A percentile compares a stretch with the other conserved stretches of the same genome.
These are phyloP conservation scores for Thielaviopsis musarum DNA, from an alignment of 2,329 filamentous ascomycete species.

Conservation along the genomic window DNA sequence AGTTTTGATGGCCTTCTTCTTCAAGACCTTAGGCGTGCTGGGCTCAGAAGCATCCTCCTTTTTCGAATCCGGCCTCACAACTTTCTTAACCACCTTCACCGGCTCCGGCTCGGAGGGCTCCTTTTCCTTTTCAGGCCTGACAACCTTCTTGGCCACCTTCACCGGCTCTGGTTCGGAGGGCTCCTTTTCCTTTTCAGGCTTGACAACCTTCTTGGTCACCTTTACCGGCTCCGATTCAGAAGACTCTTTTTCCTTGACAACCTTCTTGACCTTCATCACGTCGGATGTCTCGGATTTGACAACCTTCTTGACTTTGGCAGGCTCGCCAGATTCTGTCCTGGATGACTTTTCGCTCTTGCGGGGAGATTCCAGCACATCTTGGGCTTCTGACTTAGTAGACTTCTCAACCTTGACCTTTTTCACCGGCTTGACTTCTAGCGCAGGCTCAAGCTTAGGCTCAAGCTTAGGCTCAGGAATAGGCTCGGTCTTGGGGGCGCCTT, in stretches of 20 bases:
- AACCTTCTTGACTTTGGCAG: neutral
- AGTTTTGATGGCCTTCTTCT: no score
- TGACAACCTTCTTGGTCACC: neutral
- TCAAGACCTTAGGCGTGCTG: no score
- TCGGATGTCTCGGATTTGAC: neutral
- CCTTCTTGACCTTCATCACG: neutral
- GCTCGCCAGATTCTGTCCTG: no score
- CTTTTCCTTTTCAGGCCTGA: neutral
- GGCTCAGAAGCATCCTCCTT: no score
- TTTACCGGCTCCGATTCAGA: neutral
- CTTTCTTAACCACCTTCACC: neutral
- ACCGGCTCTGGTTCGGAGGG: neutral
- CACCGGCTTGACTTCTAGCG: neutral
- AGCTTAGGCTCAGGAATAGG: neutral
- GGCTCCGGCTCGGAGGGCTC: neutral
- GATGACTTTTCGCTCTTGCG: no score
- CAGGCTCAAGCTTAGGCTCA: neutral
- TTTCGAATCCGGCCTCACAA: neutral
- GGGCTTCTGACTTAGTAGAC: no score
- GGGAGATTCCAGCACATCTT: no score
- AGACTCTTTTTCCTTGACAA: neutral
- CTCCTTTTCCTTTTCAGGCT: neutral
- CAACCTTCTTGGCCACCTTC: constrained; percentile 1
- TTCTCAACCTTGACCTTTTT: constrained; percentile 6
- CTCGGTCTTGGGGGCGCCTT: neutral